Conservation (phyloP, 768 basidiomycete genomes). For the Epithele typhae region DNA sequence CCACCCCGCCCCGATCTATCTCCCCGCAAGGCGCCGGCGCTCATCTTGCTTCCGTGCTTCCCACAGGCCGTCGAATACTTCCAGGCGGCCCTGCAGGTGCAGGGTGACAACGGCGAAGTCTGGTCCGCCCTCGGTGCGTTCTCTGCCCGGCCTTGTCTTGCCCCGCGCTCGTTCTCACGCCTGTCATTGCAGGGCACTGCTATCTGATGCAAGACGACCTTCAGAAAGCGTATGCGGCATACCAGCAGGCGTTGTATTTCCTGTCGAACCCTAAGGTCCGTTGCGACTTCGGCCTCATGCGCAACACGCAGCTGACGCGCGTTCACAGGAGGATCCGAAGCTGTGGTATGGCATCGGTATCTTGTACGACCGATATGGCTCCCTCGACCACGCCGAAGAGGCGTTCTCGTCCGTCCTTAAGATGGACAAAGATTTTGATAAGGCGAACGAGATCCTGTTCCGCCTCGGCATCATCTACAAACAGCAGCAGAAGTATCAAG, state of each 20-base stretch:
- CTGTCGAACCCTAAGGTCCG: conserved; percentile 90
- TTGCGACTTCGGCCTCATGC: conserved; percentile 1
- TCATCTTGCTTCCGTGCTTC: conserved; percentile 12
- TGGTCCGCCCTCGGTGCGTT: conserved; percentile 89
- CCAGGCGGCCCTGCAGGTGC: conserved; percentile 83
- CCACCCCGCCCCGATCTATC: conserved; percentile 14
- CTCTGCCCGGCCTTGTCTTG: conserved; percentile 11
- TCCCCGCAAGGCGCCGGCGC: too few relatives aligned
- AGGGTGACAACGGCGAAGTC: conserved; percentile 97
- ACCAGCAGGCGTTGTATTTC: conserved; percentile 96
- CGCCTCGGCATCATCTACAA: conserved; percentile 99
- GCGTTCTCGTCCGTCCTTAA: conserved; percentile 93
- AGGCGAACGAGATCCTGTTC: conserved; percentile 98
- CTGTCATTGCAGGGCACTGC: conserved; percentile 67
- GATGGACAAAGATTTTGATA: conserved; percentile 99
- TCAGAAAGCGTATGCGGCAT: conserved; percentile 96
- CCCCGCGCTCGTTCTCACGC: conserved; percentile 11
- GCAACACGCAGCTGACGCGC: too few relatives aligned
- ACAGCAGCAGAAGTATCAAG: conserved; percentile 91
- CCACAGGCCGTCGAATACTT: conserved; percentile 92
- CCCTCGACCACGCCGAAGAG: conserved; percentile 97
- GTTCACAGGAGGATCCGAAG: conserved; percentile 82
- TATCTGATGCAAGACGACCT: conserved; percentile 99
- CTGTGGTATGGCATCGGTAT: conserved; percentile 99
- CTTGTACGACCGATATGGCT: conserved; percentile 97